phyloP scores from a whole-genome alignment of 2,329 filamentous ascomycete genomes.

The Didymella sp. region DNA sequence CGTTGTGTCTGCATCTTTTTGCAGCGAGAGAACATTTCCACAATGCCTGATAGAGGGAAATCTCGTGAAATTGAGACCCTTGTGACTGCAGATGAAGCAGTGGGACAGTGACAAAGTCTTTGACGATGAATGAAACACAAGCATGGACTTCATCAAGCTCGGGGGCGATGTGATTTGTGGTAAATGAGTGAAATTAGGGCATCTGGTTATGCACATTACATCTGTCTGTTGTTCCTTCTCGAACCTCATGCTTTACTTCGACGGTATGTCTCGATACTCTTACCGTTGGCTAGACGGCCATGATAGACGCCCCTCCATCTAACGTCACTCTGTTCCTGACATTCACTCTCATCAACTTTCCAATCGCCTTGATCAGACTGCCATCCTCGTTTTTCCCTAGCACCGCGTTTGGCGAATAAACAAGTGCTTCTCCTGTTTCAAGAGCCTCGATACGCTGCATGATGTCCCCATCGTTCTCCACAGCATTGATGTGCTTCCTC shows the following conservation, averaged over 20 bases:
- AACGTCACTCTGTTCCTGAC: constrained; percentile 37
- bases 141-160: not conserved
- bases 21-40: too few species aligned
- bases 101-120: too few species aligned
- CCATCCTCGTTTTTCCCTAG: constrained; percentile 34
- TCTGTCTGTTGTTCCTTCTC: not conserved
- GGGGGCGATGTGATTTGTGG: not conserved
- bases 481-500: constrained; percentile 54
- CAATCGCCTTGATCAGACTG: constrained; percentile 17
- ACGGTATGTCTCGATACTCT: too few species aligned
- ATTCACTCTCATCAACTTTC: constrained; percentile 25
- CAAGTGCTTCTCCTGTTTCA: constrained; percentile 56
- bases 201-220: not conserved
- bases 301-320: constrained; percentile 62
- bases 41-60: too few species aligned
- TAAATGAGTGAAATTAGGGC: not conserved
- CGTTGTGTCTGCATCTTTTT: too few species aligned
- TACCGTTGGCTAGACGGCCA: constrained; percentile 68
- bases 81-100: too few species aligned
- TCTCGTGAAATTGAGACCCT: too few species aligned
- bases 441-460: constrained; percentile 59
- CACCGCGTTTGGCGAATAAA: constrained; percentile 58
- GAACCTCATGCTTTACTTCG: not conserved
- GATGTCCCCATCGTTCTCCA: constrained; percentile 32
- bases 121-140: not conserved